These are phyloP conservation scores for Colletotrichum caudatum DNA, from an alignment of 2,329 filamentous ascomycete genomes.

Conservation along the genomic window DNA sequence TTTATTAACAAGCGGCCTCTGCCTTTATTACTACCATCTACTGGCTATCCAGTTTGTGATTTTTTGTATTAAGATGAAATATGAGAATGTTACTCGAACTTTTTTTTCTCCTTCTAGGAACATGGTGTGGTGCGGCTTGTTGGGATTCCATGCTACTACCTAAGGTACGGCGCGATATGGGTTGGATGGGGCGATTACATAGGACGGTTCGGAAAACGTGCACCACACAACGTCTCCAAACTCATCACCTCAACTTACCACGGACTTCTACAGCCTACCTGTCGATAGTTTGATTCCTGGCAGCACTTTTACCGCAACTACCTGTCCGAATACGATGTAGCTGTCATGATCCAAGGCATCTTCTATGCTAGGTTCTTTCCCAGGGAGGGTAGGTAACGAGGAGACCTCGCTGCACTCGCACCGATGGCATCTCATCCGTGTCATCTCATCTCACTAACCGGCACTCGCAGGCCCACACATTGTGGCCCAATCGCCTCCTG, in stretches of 20 bases:
- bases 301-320: neutral
- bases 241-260: conserved; percentile 2
- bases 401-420: neutral
- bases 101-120: no score
- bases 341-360: conserved; percentile 74
- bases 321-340: conserved; percentile 31
- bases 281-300: neutral
- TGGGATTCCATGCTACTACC: neutral
- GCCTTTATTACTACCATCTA: neutral
- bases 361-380: conserved; percentile 78
- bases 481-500: conserved; percentile 71
- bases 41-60: neutral
- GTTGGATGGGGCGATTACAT: conserved; percentile 28
- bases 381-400: conserved; percentile 64
- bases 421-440: neutral
- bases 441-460: neutral
- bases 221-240: neutral
- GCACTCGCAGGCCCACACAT: conserved; percentile 66
- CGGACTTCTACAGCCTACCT: neutral
- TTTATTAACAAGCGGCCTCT: neutral
- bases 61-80: neutral
- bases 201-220: conserved; percentile 14
- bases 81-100: neutral
- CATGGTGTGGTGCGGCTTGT: neutral
- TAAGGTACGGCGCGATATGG: conserved; percentile 2